Evolutionary conservation across 2,329 filamentous ascomycete species (phyloP), one percentile per base, ranked within the genome.

Genomic region (Stachybotrys chlorohalonatus): DNA sequence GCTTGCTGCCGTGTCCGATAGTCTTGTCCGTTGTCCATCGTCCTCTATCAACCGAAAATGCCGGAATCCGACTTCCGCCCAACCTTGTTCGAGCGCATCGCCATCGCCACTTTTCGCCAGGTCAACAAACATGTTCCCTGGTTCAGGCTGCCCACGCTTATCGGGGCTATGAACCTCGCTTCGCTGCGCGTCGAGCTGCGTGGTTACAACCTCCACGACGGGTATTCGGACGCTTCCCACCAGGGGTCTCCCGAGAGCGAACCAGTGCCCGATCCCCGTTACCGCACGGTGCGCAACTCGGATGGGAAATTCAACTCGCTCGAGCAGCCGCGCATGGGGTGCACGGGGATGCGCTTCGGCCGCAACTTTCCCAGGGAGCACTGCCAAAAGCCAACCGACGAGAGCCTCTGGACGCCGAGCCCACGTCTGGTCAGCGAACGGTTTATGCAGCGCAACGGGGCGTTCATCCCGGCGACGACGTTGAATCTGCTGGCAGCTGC

Each of bases 401-500:
- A 74, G 24, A 71, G 75, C 52, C 61, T 76, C 6, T 65, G 68
- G 69, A 72, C 63, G 1, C 74, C 74, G 1, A 76, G 71, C 57
- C 75, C 75, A 3, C 64, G 74, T 42, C 54, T 73, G 13, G 64
- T 78, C 49, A 75, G 72, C 54, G 65, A 75, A 49, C 62, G 61
- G 47, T 67, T 78, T 53, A 65, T 77, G 65, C 67, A 66, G 17
- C 64, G 74, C 8, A 67, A 71, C n/a, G 64, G 56, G 8, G 53
- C 56, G 2, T 77, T 77, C 58, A 73, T 72, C 30, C 73, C 73
- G 3, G 75, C 74, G 1, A 76, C 72, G 0, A 73, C 66, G 1
- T 54, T 77, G 55, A 78, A 77, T 54, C 57, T 77, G 46, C 62
- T 77, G 7, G 74, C 74, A 3, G 74, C 74, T 13, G 74, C 74